phyloP scores from a whole-genome alignment of 1,284 basidiomycete species.

The Hemileia vastatrix region DNA sequence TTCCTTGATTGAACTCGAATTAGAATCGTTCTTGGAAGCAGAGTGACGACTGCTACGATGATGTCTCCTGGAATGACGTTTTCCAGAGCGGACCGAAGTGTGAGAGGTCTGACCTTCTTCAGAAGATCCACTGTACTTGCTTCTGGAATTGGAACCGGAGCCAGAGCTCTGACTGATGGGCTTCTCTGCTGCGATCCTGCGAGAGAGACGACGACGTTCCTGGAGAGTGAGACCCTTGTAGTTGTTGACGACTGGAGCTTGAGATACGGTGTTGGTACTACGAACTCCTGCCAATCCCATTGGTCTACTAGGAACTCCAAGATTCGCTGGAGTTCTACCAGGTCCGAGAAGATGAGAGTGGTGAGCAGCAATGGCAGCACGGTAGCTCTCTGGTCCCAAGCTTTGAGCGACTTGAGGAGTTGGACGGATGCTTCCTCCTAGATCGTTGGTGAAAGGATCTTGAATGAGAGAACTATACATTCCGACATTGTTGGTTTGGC shows the following conservation, averaged over 20 bases:
- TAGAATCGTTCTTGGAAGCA: background rate
- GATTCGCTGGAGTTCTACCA: background rate
- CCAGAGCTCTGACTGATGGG: slow-evolving; percentile 4
- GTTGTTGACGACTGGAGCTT: slow-evolving; percentile 3
- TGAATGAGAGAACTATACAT: too few relatives aligned
- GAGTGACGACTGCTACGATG: background rate
- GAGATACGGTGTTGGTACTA: slow-evolving; percentile 13
- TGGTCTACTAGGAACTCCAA: background rate
- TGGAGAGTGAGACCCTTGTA: slow-evolving; percentile 30
- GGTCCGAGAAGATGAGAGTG: slow-evolving; percentile 29
- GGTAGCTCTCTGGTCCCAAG: slow-evolving; percentile 21
- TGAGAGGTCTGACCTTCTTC: slow-evolving; percentile 24
- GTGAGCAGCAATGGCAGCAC: slow-evolving; percentile 30
- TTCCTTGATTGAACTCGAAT: background rate
- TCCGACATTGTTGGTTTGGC: too few relatives aligned
- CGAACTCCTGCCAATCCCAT: background rate
- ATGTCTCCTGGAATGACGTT: slow-evolving; percentile 26
- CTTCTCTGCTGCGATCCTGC: slow-evolving; percentile 25
- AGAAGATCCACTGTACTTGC: slow-evolving; percentile 7
- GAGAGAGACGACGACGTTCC: slow-evolving; percentile 34
- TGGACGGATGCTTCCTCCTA: background rate
- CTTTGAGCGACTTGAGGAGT: background rate
- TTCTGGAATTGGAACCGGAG: background rate
- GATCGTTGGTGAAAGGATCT: too few relatives aligned
- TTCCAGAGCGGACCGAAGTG: slow-evolving; percentile 29